These are phyloP conservation scores for Schoenoplectus tabernaemontani DNA, from an alignment of 202 grass and related monocot genomes.

Conservation along the genomic window DNA sequence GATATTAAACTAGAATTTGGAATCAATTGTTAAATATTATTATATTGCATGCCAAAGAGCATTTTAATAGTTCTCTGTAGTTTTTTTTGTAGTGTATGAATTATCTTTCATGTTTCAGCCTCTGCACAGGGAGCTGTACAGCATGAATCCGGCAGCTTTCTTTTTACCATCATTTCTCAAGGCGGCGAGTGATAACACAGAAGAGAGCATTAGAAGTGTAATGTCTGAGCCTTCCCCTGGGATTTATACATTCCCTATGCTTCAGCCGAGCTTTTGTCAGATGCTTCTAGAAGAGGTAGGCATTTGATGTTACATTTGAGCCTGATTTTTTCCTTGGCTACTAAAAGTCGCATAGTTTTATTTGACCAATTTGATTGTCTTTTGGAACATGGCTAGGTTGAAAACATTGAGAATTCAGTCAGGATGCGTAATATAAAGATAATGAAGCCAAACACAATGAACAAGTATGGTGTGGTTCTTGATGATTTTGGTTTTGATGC, in stretches of 20 bases:
- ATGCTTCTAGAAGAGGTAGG: constrained; percentile 84
- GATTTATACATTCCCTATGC: constrained; percentile 93
- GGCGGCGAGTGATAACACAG: constrained; percentile 60
- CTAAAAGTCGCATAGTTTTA: neutral
- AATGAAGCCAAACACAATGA: constrained; percentile 99
- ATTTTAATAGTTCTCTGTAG: neutral
- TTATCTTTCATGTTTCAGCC: constrained; percentile 45
- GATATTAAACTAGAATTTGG: neutral
- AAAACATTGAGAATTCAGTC: constrained; percentile 94
- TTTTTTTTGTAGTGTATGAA: constrained; percentile 15
- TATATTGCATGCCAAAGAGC: neutral
- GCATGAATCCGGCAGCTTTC: constrained; percentile 58
- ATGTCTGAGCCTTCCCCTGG: constrained; percentile 75
- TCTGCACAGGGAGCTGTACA: constrained; percentile 77
- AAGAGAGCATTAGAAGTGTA: constrained; percentile 79
- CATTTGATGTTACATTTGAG: neutral
- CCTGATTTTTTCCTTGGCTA: neutral
- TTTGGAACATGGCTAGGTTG: constrained; percentile 48
- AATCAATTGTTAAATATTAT: neutral
- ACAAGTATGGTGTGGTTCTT: constrained; percentile 93
- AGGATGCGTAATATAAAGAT: constrained; percentile 80
- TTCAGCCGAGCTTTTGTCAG: constrained; percentile 74
- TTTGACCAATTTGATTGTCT: constrained; percentile 8
- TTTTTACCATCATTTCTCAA: constrained; percentile 80
- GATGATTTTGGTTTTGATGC: constrained; percentile 94